Conservation (phyloP, 2,329 filamentous ascomycete genomes). For the Neopestalotiopsis sp. region DNA sequence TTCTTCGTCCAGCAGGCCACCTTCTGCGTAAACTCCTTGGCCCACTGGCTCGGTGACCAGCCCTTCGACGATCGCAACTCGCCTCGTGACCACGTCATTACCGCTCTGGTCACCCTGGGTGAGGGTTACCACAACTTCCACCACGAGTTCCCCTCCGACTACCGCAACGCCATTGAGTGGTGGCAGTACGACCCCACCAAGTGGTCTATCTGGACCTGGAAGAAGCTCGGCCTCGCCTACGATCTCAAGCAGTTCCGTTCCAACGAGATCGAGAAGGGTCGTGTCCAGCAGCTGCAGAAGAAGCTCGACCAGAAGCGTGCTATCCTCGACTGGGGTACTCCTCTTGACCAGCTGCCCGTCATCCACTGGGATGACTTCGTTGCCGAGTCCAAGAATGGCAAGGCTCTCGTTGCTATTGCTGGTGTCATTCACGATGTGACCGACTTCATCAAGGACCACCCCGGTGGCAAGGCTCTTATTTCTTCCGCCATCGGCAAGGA, state of each 20-base stretch:
- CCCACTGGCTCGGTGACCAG: conserved; percentile 64
- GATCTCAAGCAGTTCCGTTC: conserved; percentile 70
- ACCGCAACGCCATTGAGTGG: conserved; percentile 74
- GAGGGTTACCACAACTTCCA: conserved; percentile 79
- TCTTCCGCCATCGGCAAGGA: conserved; percentile 68
- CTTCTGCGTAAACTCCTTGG: conserved; percentile 59
- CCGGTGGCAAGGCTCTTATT: conserved; percentile 71
- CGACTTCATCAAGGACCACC: conserved; percentile 71
- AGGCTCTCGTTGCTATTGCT: conserved; percentile 63
- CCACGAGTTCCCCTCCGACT: conserved; percentile 74
- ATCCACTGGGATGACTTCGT: conserved; percentile 66
- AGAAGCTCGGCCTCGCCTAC: conserved; percentile 69
- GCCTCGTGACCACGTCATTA: conserved; percentile 71
- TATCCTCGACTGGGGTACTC: conserved; percentile 68
- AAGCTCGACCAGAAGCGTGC: conserved; percentile 69
- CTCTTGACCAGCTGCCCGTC: conserved; percentile 54
- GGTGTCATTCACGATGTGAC: conserved; percentile 70
- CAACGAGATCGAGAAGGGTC: conserved; percentile 73
- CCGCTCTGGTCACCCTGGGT: conserved; percentile 69
- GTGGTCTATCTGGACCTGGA: conserved; percentile 72
- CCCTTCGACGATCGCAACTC: conserved; percentile 75
- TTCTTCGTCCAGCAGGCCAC: conserved; percentile 58
- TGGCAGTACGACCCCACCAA: conserved; percentile 75
- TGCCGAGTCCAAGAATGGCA: conserved; percentile 66
- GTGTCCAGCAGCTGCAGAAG: conserved; percentile 70